Percentiles rank a stretch among this genome's conserved stretches.
Evolutionary conservation across 140 eudicot species (phyloP).

Genomic region (Stevia rebaudiana): DNA sequence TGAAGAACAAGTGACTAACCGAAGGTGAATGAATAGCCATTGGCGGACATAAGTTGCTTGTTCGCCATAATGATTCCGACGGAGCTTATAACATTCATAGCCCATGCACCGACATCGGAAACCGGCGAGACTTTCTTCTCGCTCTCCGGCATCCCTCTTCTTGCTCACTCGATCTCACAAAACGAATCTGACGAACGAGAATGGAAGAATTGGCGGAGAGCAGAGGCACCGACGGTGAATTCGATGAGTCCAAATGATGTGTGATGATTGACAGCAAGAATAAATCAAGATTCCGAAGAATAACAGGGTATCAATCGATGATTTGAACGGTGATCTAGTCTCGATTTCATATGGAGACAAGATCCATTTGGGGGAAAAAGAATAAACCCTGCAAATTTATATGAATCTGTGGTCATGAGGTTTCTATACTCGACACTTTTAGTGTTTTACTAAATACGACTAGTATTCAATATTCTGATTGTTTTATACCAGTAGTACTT

Average conservation of each 20-base stretch:
- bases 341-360: conserved; percentile 19
- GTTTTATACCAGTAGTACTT: no score
- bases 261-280: conserved; percentile 22
- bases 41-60: conserved; percentile 73
- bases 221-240: conserved; percentile 12
- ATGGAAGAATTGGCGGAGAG: background rate
- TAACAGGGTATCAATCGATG: conserved; percentile 9
- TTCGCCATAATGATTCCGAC: conserved; percentile 88
- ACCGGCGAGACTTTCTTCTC: conserved; percentile 65
- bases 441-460: background rate
- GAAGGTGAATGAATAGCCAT: conserved; percentile 62
- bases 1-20: conserved; percentile 37
- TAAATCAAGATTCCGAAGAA: conserved; percentile 21
- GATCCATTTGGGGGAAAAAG: conserved; percentile 15
- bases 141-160: conserved; percentile 38
- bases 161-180: conserved; percentile 14
- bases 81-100: conserved; percentile 73
- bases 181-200: conserved; percentile 2
- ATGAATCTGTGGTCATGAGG: background rate
- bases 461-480: no score
- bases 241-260: conserved; percentile 14
- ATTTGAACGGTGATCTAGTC: conserved; percentile 25
- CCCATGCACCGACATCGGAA: conserved; percentile 90
- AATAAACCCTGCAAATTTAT: background rate
- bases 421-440: background rate